Conservation (phyloP, 805 yeast genomes). For the Candida pseudofarinosa region DNA sequence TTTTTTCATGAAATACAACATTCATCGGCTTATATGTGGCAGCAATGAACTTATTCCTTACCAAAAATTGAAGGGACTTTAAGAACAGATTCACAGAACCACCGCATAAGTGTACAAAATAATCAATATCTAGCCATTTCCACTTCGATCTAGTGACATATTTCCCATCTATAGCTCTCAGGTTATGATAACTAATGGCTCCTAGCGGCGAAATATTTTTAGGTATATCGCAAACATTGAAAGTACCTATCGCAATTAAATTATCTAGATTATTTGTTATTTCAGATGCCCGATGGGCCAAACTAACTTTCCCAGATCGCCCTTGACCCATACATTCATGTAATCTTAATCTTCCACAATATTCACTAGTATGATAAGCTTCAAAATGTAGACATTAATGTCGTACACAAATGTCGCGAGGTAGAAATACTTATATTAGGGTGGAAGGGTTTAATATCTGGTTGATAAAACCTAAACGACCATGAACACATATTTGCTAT, state of each 20-base stretch:
- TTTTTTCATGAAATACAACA: not conserved
- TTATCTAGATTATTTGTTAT: conserved; percentile 38
- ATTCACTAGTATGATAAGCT: too few relatives aligned
- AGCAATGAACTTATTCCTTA: conserved; percentile 35
- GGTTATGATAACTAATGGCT: conserved; percentile 24
- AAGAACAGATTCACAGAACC: conserved; percentile 19
- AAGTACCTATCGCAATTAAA: conserved; percentile 46
- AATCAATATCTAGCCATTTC: conserved; percentile 55
- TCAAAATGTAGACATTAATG: too few relatives aligned
- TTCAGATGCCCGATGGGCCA: conserved; percentile 36
- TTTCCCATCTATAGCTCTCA: not conserved
- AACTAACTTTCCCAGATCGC: not conserved
- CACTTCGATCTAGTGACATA: conserved; percentile 29
- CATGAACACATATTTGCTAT: conserved; percentile 24
- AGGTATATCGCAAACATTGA: conserved; percentile 44
- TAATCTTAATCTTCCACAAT: not conserved
- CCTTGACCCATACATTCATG: not conserved
- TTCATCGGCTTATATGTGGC: conserved; percentile 38
- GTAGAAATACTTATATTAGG: too few relatives aligned
- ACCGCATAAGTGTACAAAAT: conserved; percentile 14
- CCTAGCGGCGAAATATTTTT: conserved; percentile 26
- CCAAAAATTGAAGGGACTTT: conserved; percentile 40
- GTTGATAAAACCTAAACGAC: too few relatives aligned
- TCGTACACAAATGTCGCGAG: too few relatives aligned
- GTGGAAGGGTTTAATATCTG: not conserved